Evolutionary conservation across 1,284 basidiomycete genomes (phyloP).

Genomic region (Leccinum fuscescens): DNA sequence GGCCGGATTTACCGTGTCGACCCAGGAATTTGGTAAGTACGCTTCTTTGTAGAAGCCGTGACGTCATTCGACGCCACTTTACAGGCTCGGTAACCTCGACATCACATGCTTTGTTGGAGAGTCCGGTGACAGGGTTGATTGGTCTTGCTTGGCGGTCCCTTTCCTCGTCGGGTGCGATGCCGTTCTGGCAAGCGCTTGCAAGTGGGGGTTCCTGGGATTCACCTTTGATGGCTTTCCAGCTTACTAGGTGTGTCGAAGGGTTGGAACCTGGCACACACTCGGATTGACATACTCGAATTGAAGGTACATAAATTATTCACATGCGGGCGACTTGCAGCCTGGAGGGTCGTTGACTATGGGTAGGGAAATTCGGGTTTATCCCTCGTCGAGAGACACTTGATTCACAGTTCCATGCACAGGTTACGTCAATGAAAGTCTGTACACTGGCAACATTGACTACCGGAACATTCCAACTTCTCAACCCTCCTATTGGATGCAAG

Average conservation of each 20-base stretch:
- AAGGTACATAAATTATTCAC: constrained; percentile 36
- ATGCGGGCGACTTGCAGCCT: constrained; percentile 34
- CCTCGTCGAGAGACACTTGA: not conserved
- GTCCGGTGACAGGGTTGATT: constrained; percentile 45
- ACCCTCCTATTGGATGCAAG: constrained; percentile 42
- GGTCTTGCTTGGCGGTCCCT: constrained; percentile 50
- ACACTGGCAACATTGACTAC: constrained; percentile 47
- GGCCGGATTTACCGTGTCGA: constrained; percentile 45
- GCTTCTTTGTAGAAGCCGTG: not conserved
- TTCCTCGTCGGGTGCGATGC: constrained; percentile 42
- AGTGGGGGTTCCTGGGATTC: constrained; percentile 34
- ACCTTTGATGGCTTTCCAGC: constrained; percentile 46
- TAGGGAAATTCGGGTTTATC: constrained; percentile 26
- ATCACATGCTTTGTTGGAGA: constrained; percentile 21
- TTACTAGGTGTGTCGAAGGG: constrained; percentile 27
- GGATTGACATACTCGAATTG: constrained; percentile 2
- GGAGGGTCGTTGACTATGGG: constrained; percentile 58
- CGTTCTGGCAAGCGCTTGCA: constrained; percentile 54
- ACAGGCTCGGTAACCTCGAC: constrained; percentile 25
- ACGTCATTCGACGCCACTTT: not conserved
- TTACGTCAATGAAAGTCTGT: constrained; percentile 42
- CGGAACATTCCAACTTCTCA: constrained; percentile 34
- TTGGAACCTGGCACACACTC: not conserved
- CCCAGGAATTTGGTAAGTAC: constrained; percentile 40
- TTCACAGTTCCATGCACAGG: constrained; percentile 17